phyloP scores from a whole-genome alignment of 2,329 filamentous ascomycete genomes.

The Venturia nashicola region DNA sequence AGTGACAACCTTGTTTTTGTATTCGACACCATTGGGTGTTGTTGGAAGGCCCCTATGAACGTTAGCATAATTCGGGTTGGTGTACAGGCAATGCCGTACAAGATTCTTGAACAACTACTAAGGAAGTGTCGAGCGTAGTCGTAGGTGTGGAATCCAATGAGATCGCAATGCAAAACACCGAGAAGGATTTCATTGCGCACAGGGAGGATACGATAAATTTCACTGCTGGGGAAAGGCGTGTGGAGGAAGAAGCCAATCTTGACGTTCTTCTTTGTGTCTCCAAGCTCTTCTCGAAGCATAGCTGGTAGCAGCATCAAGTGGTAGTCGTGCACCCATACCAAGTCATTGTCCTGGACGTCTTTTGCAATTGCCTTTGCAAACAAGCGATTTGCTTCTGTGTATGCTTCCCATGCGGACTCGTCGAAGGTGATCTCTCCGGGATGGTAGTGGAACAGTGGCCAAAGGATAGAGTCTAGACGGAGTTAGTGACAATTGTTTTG shows the following conservation, averaged over 20 bases:
- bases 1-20: conserved; percentile 74
- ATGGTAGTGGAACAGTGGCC: conserved; percentile 98
- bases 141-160: conserved; percentile 97
- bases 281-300: conserved; percentile 87
- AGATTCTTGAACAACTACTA: conserved; percentile 88
- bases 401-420: conserved; percentile 85
- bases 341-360: conserved; percentile 82
- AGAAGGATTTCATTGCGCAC: conserved; percentile 80
- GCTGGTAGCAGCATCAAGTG: conserved; percentile 93
- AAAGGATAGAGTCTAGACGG: conserved; percentile 75
- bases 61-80: background rate
- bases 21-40: conserved; percentile 87
- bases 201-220: conserved; percentile 91
- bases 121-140: conserved; percentile 98
- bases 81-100: conserved; percentile 38
- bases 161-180: conserved; percentile 82
- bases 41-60: conserved; percentile 51
- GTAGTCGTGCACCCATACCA: conserved; percentile 98
- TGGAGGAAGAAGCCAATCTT: conserved; percentile 98
- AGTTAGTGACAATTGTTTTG: background rate
- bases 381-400: conserved; percentile 81
- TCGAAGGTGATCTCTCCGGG: conserved; percentile 97
- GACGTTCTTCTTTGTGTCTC: conserved; percentile 70
- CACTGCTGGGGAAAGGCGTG: conserved; percentile 90
- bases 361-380: conserved; percentile 81